These are phyloP conservation scores for Pseudocercospora cruenta DNA, from an alignment of 2,329 filamentous ascomycete species.

Conservation along the genomic window DNA sequence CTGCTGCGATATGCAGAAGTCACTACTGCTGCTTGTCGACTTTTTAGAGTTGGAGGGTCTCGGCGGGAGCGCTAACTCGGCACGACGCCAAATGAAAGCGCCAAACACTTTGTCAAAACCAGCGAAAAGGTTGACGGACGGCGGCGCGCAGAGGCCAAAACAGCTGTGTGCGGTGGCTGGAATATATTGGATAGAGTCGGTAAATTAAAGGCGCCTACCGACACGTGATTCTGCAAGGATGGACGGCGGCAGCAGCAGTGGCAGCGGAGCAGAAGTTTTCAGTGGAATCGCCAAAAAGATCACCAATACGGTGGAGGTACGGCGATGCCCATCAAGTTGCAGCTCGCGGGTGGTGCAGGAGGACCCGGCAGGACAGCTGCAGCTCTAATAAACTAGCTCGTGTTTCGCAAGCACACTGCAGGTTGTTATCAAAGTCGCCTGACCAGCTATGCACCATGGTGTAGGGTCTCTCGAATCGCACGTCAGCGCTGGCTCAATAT, in stretches of 20 bases:
- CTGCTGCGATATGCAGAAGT: background rate
- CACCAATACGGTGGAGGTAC: background rate
- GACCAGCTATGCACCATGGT: background rate
- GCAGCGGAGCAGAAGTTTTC: background rate
- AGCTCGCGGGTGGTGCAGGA: background rate
- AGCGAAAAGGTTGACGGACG: background rate
- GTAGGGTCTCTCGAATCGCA: background rate
- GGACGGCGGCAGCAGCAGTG: background rate
- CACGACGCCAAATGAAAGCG: background rate
- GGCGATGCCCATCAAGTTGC: too few species aligned
- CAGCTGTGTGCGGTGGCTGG: background rate
- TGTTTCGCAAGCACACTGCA: background rate
- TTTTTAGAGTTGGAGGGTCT: background rate
- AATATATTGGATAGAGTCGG: background rate
- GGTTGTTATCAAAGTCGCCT: background rate
- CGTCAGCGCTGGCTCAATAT: background rate
- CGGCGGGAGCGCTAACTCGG: background rate
- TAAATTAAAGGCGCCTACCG: background rate
- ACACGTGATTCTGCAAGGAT: background rate
- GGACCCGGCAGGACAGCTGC: background rate
- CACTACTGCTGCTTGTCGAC: background rate
- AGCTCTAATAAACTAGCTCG: background rate
- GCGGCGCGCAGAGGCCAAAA: background rate
- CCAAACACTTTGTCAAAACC: background rate
- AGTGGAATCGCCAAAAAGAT: background rate